Base-by-base conservation (phyloP, 352 stramenopile genomes). In the Globisporangium cederbergense region DNA sequence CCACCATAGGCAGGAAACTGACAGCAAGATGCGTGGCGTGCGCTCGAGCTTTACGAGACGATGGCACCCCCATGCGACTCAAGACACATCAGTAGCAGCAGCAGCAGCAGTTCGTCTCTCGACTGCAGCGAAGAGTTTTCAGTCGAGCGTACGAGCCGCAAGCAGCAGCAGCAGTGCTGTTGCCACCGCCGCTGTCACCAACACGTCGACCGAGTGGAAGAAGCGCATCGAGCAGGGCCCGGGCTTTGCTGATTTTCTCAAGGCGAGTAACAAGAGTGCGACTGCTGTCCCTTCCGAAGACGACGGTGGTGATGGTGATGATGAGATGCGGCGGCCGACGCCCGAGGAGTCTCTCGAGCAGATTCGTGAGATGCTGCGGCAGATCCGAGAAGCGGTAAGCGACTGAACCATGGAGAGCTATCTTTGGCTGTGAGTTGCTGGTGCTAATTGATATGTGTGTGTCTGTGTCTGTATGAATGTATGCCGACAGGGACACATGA, bases 241-340 rank as follows among this genome's bases (percentile, higher is more conserved):
- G 22, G 65, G 22, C 13, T 65, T 86, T 28, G 51, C 68, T 10
- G 74, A 83, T 32, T 86, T 86, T 49, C 20, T 83, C 51, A 38
- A 54, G 1, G n/a, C 66, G 51, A 60, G 47, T 43, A 16, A n/a
- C 8, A 11, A n/a, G 16, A 30, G 20, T 32, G 7, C 42, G 11
- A 50, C 32, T 40, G 14, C 9, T 6, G 32, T 28, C 40, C 14
- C 51, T 18, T 50, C 52, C 56, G 63, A 46, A 11, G 43, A 57
- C 8, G 50, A 28, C n/a, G 58, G 16, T 28, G 16, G 6, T 38
- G 34, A 50, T 20, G 53, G 6, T 38, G 34, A 50, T 20, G 53
- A 62, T 34, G 55, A 67, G 20, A 58, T 28, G 2, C 40, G 28
- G 14, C 54, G 53, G 13, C 45, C 45, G 13, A 67, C 62, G 4